Percentiles rank a stretch among this genome's conserved stretches.
These are phyloP conservation scores for Venturia aucupariae DNA, from an alignment of 2,329 filamentous ascomycete genomes.

Conservation along the genomic window DNA sequence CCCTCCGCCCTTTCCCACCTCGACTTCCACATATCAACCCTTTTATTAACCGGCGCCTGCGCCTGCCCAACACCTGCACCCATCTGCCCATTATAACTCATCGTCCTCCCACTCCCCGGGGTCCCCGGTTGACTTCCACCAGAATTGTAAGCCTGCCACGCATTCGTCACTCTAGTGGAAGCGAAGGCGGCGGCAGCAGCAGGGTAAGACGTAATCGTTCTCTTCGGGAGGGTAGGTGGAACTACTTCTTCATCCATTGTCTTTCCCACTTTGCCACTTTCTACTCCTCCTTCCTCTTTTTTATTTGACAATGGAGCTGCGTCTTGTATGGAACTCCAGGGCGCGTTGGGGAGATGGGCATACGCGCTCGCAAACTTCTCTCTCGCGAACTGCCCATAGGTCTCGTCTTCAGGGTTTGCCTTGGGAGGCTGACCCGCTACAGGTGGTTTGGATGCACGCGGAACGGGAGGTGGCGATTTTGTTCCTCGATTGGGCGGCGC, in stretches of 20 bases:
- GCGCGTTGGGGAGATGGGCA: slow-evolving; percentile 29
- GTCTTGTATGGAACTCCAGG: slow-evolving; percentile 14
- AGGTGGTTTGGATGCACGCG: slow-evolving; percentile 19
- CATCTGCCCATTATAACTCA: not conserved
- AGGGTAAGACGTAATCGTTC: slow-evolving; percentile 29
- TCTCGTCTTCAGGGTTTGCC: slow-evolving; percentile 28
- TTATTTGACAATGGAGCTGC: not conserved
- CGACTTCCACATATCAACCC: slow-evolving; percentile 62
- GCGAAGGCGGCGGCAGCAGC: slow-evolving; percentile 30
- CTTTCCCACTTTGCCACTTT: slow-evolving; percentile 11
- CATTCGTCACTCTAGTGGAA: slow-evolving; percentile 26
- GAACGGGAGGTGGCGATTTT: slow-evolving; percentile 25
- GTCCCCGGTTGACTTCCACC: slow-evolving; percentile 20
- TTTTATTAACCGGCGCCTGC: slow-evolving; percentile 45
- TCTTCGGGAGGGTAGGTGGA: slow-evolving; percentile 29
- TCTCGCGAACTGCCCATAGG: slow-evolving; percentile 29
- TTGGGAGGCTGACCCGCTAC: slow-evolving; percentile 23
- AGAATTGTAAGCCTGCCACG: slow-evolving; percentile 19
- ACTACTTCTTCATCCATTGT: slow-evolving; percentile 10
- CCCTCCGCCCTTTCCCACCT: slow-evolving; percentile 57
- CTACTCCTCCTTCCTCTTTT: not conserved
- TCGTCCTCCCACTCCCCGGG: not conserved
- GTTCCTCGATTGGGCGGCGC: not conserved
- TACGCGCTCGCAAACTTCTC: slow-evolving; percentile 32
- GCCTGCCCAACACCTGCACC: slow-evolving; percentile 14